These are phyloP conservation scores for Pseudogymnoascus sp. DNA, from an alignment of 2,329 filamentous ascomycete species.

Conservation along the genomic window DNA sequence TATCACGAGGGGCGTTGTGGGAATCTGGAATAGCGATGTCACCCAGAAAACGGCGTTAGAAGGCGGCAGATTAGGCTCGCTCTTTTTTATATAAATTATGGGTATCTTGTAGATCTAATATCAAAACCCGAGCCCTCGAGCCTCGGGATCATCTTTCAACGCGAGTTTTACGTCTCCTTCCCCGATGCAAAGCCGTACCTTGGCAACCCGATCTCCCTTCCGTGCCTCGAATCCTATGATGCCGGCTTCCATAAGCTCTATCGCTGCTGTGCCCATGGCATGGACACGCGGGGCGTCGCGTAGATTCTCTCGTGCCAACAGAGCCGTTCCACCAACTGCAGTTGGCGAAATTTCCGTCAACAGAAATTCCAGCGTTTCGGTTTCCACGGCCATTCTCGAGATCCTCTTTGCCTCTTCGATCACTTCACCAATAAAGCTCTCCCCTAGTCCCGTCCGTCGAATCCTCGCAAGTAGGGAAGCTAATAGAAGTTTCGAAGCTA, in stretches of 20 bases:
- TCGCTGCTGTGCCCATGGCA: conserved; percentile 64
- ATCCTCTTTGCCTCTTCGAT: conserved; percentile 76
- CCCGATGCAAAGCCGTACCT: conserved; percentile 76
- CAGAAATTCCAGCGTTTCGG: conserved; percentile 55
- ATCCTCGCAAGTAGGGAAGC: conserved; percentile 72
- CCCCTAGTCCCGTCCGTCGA: conserved; percentile 74
- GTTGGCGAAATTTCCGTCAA: conserved; percentile 16
- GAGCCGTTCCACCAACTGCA: not conserved
- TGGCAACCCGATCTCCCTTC: conserved; percentile 76
- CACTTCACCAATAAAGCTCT: conserved; percentile 83
- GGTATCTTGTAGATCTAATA: conserved; percentile 12
- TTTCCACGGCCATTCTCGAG: conserved; percentile 52
- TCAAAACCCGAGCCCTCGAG: conserved; percentile 47
- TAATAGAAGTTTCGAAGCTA: conserved; percentile 78
- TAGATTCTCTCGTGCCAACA: conserved; percentile 23
- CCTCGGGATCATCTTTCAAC: conserved; percentile 79
- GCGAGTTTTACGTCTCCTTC: conserved; percentile 88
- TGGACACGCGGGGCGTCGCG: conserved; percentile 39
- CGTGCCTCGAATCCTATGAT: conserved; percentile 77
- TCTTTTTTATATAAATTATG: conserved; percentile 4
- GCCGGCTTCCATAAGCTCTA: conserved; percentile 79
- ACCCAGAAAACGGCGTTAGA: conserved; percentile 6
- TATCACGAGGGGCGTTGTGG: not conserved
- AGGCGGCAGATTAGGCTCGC: conserved; percentile 7
- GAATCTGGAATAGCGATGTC: conserved; percentile 9